phyloP scores from a whole-genome alignment of 441 rosid genomes.

The Kokia cookei region DNA sequence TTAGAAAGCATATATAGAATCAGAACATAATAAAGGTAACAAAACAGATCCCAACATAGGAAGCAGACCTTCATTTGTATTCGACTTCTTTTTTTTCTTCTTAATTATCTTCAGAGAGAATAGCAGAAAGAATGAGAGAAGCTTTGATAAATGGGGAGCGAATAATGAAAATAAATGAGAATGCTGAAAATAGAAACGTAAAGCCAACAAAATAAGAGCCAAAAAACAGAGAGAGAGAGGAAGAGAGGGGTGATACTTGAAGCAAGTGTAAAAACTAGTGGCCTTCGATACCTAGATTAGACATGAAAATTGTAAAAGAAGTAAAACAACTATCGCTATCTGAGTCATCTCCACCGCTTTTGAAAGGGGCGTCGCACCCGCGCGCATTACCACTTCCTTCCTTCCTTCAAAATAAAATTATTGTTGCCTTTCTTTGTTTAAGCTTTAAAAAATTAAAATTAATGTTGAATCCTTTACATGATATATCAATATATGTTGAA shows the following conservation, averaged over 20 bases:
- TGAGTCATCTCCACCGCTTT: constrained; percentile 11
- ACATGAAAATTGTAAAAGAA: constrained; percentile 2
- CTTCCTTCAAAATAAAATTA: no score
- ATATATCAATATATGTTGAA: no score
- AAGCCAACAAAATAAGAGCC: constrained; percentile 37
- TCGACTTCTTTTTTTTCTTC: not conserved
- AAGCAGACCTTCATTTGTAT: constrained; percentile 47
- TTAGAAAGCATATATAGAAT: not conserved
- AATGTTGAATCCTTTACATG: no score
- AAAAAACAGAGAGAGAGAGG: not conserved
- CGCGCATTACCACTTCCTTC: not conserved
- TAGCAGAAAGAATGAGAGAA: constrained; percentile 16
- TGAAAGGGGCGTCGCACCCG: constrained; percentile 11
- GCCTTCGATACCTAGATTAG: not conserved
- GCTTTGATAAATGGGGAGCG: not conserved
- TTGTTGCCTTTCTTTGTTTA: not conserved
- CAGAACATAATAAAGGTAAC: constrained; percentile 6
- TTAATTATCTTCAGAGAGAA: constrained; percentile 2
- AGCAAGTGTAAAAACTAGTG: not conserved
- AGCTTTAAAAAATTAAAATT: no score
- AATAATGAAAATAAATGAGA: not conserved
- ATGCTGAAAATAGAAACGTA: not conserved
- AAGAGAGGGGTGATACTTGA: not conserved
- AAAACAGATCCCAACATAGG: constrained; percentile 6
- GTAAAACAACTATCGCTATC: not conserved